phyloP scores from a whole-genome alignment of 257 asterid species.

The Rehmannia glutinosa region DNA sequence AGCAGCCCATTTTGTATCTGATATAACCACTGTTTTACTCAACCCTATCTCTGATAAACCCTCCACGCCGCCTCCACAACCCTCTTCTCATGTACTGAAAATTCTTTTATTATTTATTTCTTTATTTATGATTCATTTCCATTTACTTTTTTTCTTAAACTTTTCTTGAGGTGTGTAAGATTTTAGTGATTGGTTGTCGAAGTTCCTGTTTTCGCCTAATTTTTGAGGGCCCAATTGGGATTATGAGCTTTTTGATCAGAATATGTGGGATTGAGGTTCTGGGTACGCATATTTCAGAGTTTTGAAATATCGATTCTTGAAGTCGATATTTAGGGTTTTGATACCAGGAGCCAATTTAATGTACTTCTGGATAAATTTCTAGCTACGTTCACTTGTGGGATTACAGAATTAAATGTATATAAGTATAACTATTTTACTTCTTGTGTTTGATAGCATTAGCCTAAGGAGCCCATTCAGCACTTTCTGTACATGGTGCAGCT shows the following conservation, averaged over 20 bases:
- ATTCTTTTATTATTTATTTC: not conserved
- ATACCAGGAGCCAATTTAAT: not conserved
- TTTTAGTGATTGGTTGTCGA: constrained; percentile 13
- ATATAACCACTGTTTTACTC: constrained; percentile 77
- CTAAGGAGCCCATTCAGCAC: not conserved
- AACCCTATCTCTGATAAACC: constrained; percentile 89
- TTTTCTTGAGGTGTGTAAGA: not conserved
- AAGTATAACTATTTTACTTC: too few species aligned
- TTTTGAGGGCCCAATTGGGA: constrained; percentile 6
- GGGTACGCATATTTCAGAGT: not conserved
- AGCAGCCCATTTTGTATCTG: constrained; percentile 94
- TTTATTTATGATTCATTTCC: not conserved
- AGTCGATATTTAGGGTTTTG: constrained; percentile 21
- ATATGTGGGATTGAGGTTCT: constrained; percentile 12
- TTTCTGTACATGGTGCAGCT: not conserved
- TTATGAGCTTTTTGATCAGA: constrained; percentile 16
- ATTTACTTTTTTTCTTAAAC: not conserved
- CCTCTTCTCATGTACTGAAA: constrained; percentile 41
- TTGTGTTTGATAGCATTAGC: not conserved
- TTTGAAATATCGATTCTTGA: constrained; percentile 2
- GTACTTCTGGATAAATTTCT: not conserved
- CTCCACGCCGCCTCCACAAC: constrained; percentile 24
- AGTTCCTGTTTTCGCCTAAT: constrained; percentile 10
- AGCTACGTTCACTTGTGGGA: not conserved
- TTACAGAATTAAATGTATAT: not conserved